phyloP scores from a whole-genome alignment of 228 moss, liverwort and hornwort genomes.

The Sphagnum fallax region DNA sequence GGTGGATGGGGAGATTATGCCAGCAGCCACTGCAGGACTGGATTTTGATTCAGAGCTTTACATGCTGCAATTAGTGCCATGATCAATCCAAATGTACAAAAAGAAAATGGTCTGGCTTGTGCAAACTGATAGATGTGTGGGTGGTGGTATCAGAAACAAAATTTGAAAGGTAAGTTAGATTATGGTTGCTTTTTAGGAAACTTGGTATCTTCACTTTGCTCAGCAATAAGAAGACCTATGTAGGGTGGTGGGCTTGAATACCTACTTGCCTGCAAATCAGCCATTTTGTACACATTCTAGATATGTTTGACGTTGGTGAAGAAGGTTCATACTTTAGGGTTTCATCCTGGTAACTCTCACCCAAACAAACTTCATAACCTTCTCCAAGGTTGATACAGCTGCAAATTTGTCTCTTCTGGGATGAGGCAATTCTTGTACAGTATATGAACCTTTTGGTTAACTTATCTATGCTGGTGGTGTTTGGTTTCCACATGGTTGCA shows the following conservation, averaged over 20 bases:
- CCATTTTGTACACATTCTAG: constrained; percentile 37
- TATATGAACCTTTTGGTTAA: too few relatives aligned
- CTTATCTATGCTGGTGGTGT: too few relatives aligned
- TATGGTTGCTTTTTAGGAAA: constrained; percentile 26
- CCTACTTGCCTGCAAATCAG: constrained; percentile 16
- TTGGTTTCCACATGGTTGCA: too few relatives aligned
- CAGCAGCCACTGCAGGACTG: constrained; percentile 36
- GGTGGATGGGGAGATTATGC: constrained; percentile 67
- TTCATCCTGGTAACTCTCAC: too few relatives aligned
- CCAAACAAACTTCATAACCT: too few relatives aligned
- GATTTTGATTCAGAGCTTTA: constrained; percentile 80
- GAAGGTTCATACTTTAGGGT: too few relatives aligned
- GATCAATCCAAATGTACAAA: constrained; percentile 7
- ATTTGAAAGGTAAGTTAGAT: constrained; percentile 26
- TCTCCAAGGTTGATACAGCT: too few relatives aligned
- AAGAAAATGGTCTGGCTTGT: neutral
- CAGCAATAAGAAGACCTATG: constrained; percentile 17
- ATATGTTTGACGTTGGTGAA: constrained; percentile 6
- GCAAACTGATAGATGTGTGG: constrained; percentile 8
- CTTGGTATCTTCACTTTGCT: constrained; percentile 24
- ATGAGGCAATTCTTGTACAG: too few relatives aligned
- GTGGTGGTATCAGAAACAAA: constrained; percentile 18
- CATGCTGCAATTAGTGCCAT: constrained; percentile 81
- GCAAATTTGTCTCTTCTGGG: too few relatives aligned
- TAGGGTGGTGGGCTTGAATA: constrained; percentile 26